Conservation (phyloP, 225 moss, liverwort and hornwort species). For the Antitrichia curtipendula region DNA sequence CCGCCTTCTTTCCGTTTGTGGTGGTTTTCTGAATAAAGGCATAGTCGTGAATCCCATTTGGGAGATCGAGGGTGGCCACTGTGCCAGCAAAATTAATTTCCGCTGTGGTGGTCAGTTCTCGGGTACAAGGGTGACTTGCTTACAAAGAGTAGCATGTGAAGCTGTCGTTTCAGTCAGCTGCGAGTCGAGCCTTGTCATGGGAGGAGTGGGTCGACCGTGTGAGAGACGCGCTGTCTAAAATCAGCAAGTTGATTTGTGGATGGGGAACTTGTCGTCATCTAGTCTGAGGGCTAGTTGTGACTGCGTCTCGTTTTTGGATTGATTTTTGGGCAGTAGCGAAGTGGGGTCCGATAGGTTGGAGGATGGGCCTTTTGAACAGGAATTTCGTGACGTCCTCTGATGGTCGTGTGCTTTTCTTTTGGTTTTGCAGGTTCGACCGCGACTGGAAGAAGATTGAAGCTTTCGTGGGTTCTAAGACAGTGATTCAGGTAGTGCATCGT, state of each 20-base stretch:
- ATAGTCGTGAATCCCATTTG: no score
- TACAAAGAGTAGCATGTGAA: no score
- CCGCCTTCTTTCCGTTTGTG: not conserved
- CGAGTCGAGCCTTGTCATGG: not conserved
- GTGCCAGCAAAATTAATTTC: not conserved
- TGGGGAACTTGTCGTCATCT: not conserved
- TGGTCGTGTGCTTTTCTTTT: not conserved
- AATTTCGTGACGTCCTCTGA: not conserved
- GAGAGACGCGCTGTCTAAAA: not conserved
- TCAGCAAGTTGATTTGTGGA: not conserved
- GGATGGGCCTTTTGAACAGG: not conserved
- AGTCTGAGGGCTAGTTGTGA: not conserved
- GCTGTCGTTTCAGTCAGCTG: not conserved
- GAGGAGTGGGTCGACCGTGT: not conserved
- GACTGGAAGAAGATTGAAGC: conserved; percentile 99
- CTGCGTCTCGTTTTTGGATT: not conserved
- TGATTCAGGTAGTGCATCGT: conserved; percentile 55
- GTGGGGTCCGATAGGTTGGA: not conserved
- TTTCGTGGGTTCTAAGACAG: conserved; percentile 96
- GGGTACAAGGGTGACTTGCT: no score
- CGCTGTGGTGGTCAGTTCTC: no score
- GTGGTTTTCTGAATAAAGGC: not conserved
- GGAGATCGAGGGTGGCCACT: not conserved
- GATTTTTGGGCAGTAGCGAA: not conserved
- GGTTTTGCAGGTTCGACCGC: conserved; percentile 69